Evolutionary conservation across 1,139 yeast genomes (phyloP).

Genomic region (Pneumocystis jirovecii): DNA sequence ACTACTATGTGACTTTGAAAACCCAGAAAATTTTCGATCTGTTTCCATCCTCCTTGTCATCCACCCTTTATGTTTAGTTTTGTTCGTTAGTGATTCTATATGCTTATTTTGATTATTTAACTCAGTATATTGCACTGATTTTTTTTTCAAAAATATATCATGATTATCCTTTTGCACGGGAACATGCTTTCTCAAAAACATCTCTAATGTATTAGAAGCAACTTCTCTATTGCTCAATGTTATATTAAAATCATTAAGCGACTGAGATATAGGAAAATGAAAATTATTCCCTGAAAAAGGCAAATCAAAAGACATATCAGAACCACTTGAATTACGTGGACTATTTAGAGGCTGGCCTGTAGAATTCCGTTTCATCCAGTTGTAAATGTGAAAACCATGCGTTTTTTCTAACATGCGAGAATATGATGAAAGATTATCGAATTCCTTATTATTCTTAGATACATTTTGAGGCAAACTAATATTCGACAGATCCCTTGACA

Average conservation of each 20-base stretch:
- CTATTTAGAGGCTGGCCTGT: background rate
- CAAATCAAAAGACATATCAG: background rate
- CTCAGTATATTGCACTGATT: background rate
- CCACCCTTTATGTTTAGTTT: background rate
- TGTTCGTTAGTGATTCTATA: background rate
- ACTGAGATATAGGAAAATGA: background rate
- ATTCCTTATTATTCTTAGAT: background rate
- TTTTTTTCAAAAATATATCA: background rate
- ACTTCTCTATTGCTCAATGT: background rate
- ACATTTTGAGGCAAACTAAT: background rate
- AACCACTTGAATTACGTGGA: background rate
- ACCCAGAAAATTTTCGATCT: background rate
- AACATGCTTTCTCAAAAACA: background rate
- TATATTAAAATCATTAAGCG: background rate
- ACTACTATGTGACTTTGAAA: background rate
- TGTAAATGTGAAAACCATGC: background rate
- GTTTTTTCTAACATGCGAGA: background rate
- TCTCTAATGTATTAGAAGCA: background rate
- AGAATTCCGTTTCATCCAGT: background rate
- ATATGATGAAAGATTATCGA: background rate
- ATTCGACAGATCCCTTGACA: background rate
- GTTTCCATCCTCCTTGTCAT: background rate
- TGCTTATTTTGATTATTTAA: background rate
- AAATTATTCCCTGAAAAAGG: background rate
- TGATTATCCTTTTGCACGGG: background rate